These are phyloP conservation scores for Arthonia radiata DNA, from an alignment of 495 filamentous ascomycete species.

Conservation along the genomic window DNA sequence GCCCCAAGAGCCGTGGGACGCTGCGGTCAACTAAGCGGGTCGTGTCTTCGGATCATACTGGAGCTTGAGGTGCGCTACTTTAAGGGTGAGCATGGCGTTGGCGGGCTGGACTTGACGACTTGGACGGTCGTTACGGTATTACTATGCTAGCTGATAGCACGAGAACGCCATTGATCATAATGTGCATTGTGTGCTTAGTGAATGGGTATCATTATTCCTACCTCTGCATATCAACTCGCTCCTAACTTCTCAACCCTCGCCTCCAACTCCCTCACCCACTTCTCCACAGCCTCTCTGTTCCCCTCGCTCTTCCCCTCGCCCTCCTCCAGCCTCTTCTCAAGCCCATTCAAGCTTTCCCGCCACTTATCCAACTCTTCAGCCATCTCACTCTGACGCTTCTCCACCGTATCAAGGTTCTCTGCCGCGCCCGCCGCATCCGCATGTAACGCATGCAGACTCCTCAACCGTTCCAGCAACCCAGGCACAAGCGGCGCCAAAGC, in stretches of 20 bases:
- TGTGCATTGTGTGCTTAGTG: too few species aligned
- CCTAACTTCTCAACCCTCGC: constrained; percentile 34
- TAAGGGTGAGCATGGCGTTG: too few species aligned
- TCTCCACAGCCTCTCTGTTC: constrained; percentile 60
- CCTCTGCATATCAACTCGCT: too few species aligned
- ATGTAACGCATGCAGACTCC: constrained; percentile 65
- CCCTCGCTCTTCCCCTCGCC: constrained; percentile 39
- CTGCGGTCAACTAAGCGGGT: too few species aligned
- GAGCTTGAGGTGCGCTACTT: too few species aligned
- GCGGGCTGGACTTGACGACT: too few species aligned
- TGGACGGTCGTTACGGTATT: too few species aligned
- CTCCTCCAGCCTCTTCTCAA: constrained; percentile 39
- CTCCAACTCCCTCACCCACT: constrained; percentile 78
- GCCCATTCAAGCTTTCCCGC: constrained; percentile 48
- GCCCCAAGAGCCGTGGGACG: too few species aligned
- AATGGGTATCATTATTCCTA: too few species aligned
- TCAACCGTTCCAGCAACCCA: constrained; percentile 57
- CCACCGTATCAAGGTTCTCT: constrained; percentile 49
- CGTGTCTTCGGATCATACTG: too few species aligned
- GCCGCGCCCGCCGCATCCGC: constrained; percentile 66
- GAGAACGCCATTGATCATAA: too few species aligned
- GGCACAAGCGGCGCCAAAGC: constrained; percentile 65
- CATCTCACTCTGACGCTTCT: constrained; percentile 64
- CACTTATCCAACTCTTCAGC: constrained; percentile 60
- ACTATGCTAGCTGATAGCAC: too few species aligned